A percentile compares a stretch with the other conserved stretches of the same genome.
phyloP scores from a whole-genome alignment of 2,329 filamentous ascomycete genomes.

The Truncatella angustata region DNA sequence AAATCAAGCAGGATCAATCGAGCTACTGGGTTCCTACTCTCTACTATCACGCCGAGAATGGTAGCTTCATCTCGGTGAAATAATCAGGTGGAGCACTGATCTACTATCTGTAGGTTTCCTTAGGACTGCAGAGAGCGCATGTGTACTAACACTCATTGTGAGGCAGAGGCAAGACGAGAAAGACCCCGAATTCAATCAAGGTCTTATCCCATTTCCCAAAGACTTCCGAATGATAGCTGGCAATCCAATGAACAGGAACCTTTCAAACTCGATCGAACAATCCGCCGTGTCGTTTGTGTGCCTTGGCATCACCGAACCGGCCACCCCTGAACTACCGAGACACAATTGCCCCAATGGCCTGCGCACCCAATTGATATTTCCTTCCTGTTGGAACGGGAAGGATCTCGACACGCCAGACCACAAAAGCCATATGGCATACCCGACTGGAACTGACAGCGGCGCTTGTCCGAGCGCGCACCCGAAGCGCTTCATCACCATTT shows the following conservation, averaged over 20 bases:
- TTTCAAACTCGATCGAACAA: constrained; percentile 41
- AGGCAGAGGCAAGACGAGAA: constrained; percentile 39
- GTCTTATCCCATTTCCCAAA: constrained; percentile 57
- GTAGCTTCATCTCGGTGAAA: constrained; percentile 52
- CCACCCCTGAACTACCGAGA: constrained; percentile 52
- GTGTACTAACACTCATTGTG: background rate
- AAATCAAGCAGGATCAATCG: constrained; percentile 58
- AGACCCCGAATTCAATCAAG: constrained; percentile 38
- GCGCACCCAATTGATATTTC: constrained; percentile 56
- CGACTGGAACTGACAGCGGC: constrained; percentile 43
- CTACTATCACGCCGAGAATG: constrained; percentile 48
- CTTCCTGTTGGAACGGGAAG: constrained; percentile 61
- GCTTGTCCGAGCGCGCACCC: constrained; percentile 49
- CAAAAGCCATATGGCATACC: constrained; percentile 56
- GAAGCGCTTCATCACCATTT: constrained; percentile 55
- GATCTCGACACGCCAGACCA: constrained; percentile 55
- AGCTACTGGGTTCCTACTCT: constrained; percentile 69
- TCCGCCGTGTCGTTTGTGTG: constrained; percentile 56
- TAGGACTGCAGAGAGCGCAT: background rate
- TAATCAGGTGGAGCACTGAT: constrained; percentile 41
- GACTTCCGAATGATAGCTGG: constrained; percentile 68
- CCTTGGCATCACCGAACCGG: constrained; percentile 41
- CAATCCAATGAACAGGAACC: constrained; percentile 50
- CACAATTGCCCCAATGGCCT: constrained; percentile 51
- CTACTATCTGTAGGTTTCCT: constrained; percentile 49